Base-by-base conservation (phyloP, 208 protist species). In the Crithidia expoeki region DNA sequence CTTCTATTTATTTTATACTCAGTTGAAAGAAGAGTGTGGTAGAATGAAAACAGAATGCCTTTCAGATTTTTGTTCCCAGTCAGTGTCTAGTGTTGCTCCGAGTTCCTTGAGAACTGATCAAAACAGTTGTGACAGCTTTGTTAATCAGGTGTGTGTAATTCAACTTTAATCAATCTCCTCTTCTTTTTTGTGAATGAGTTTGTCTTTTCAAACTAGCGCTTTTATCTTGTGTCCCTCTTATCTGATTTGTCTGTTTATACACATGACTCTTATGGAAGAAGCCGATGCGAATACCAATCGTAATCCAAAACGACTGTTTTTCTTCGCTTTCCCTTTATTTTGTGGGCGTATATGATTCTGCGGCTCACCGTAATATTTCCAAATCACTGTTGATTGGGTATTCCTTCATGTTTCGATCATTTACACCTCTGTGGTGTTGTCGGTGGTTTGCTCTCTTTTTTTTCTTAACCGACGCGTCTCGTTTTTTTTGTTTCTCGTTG, bases 11-110 rank as follows among this genome's bases (percentile, higher is more conserved):
- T 44, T 44, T 44, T 44, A 7, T 44, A n/a, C 44, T 49, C 10
- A 49, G 44, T 49, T 49, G 44, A 42, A 9, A 59, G 19, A 59
- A 36, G 19, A 62, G n/a, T n/a, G n/a, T n/a, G n/a, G n/a, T n/a
- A n/a, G n/a, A n/a, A n/a, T n/a, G n/a, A n/a, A n/a, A n/a, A n/a
- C n/a, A n/a, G n/a, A n/a, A n/a, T n/a, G n/a, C n/a, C n/a, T n/a
- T n/a, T n/a, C n/a, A n/a, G n/a, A n/a, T n/a, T n/a, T n/a, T n/a
- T n/a, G n/a, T n/a, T n/a, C n/a, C n/a, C n/a, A n/a, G n/a, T n/a
- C n/a, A n/a, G n/a, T n/a, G n/a, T n/a, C n/a, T n/a, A n/a, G n/a
- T n/a, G n/a, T n/a, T n/a, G n/a, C n/a, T n/a, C n/a, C n/a, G n/a
- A n/a, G n/a, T n/a, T n/a, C n/a, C n/a, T n/a, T n/a, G n/a, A n/a